Evolutionary conservation across 768 basidiomycete genomes (phyloP), one percentile per base, ranked within the genome.

Genomic region (Cyathus striatus): DNA sequence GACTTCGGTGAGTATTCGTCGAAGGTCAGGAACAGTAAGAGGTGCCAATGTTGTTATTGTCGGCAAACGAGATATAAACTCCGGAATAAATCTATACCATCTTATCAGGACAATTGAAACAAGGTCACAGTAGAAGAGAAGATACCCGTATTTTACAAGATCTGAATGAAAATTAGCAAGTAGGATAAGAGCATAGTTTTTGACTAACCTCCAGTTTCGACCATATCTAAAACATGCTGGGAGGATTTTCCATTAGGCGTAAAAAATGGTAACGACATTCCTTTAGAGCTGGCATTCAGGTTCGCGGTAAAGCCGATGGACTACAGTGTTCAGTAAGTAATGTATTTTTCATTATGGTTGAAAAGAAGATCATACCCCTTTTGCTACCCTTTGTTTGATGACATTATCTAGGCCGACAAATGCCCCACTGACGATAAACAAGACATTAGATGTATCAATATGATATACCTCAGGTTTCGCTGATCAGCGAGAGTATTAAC

Each of bases 391-490:
- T 41, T 82, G 71, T 57, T 82, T 83, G 49, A 98, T 80, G 20
- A 97, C 65, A 40, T 71, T 78, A 33, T 96, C 93, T 38, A 97
- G 64, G 1, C 94, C 94, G 7, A 96, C 92, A 57, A 96, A 96
- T 1, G 95, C 95, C 2, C 95, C 95, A 39, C 91, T 93, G 9
- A 95, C 60, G 47, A 98, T 87, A 63, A 98, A 98, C n/a, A 98
- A 68, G 20, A 97, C 79, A 53, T 97, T 93, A 6, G 86, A 80
- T 0, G 92, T 95, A 60, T 93, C 87, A 26, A 93, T 83, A 41
- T 81, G 78, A 51, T 81, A 86, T 10, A 72, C 65, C 35, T 91
- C 90, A 1, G 81, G 72, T 54, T 77, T 86, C 22, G 66, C 69
- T 72, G 48, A 30, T 35, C 16, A 43, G 10, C 35, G 35, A 21